These are phyloP conservation scores for Pelargonium nanum DNA, from an alignment of 345 rosid species.

Conservation along the genomic window DNA sequence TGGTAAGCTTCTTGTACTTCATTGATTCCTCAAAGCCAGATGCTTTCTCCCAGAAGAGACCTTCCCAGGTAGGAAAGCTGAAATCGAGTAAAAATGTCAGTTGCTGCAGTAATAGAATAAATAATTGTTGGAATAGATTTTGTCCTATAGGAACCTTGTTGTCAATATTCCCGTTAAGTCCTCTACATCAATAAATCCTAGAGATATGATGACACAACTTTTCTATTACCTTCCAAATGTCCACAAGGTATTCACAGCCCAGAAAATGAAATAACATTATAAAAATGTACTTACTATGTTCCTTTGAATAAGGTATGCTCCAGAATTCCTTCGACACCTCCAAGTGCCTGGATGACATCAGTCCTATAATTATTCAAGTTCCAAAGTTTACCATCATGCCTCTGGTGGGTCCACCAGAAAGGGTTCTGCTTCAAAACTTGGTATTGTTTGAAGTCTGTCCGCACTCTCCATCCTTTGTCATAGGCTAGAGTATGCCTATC, in stretches of 20 bases:
- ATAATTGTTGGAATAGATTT: not conserved
- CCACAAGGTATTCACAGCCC: no score
- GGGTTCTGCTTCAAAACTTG: slow-evolving; percentile 98
- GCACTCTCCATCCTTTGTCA: slow-evolving; percentile 99
- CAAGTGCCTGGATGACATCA: slow-evolving; percentile 99
- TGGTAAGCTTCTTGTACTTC: slow-evolving; percentile 97
- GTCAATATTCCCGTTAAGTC: no score
- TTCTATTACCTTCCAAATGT: no score
- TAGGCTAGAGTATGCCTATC: slow-evolving; percentile 96
- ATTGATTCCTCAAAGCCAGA: slow-evolving; percentile 99
- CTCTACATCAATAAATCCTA: no score
- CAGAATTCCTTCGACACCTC: slow-evolving; percentile 98
- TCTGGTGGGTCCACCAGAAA: slow-evolving; percentile 99
- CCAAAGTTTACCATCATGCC: slow-evolving; percentile 99
- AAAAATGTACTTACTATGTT: slow-evolving; percentile 61
- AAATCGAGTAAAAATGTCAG: slow-evolving; percentile 13
- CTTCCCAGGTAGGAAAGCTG: slow-evolving; percentile 99
- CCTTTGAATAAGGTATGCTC: slow-evolving; percentile 97
- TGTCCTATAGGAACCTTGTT: no score
- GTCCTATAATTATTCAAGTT: slow-evolving; percentile 96
- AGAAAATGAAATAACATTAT: no score
- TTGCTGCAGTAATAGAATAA: not conserved
- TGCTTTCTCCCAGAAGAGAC: slow-evolving; percentile 99
- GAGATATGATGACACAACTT: no score
- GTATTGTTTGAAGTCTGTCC: slow-evolving; percentile 98